These are phyloP conservation scores for Globisporangium spiculum DNA, from an alignment of 352 stramenopile species.

Conservation along the genomic window DNA sequence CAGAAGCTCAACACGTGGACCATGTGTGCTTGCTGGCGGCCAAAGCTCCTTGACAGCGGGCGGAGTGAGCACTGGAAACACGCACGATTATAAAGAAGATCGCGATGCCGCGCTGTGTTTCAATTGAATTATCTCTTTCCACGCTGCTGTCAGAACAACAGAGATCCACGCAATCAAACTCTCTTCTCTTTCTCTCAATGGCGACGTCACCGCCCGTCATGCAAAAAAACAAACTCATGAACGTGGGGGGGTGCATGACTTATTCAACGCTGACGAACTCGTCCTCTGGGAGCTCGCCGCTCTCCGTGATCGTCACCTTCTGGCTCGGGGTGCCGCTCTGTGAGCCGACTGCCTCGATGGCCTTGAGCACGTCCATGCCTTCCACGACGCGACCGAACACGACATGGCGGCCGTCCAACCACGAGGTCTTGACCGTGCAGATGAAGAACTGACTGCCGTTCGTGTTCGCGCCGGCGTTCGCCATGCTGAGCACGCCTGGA, in stretches of 20 bases:
- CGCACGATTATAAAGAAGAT: neutral
- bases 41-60: neutral
- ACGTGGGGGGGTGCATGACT: neutral
- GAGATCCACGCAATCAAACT: neutral
- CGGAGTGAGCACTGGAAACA: neutral
- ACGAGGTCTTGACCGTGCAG: conserved; percentile 89
- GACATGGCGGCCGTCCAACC: conserved; percentile 85
- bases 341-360: conserved; percentile 94
- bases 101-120: neutral
- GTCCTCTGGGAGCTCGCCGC: conserved; percentile 83
- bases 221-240: neutral
- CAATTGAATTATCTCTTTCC: neutral
- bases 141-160: neutral
- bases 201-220: neutral
- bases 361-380: conserved; percentile 96
- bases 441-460: conserved; percentile 99
- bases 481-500: conserved; percentile 76
- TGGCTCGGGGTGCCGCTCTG: conserved; percentile 84
- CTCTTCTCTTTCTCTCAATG: neutral
- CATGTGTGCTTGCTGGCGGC: neutral
- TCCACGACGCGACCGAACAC: conserved; percentile 95
- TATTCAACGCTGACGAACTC: conserved; percentile 51
- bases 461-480: conserved; percentile 81
- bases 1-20: neutral
- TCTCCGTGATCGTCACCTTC: conserved; percentile 92